Evolutionary conservation across 164 flowering plant genomes (phyloP).

Genomic region (Umbilicus rupestris): DNA sequence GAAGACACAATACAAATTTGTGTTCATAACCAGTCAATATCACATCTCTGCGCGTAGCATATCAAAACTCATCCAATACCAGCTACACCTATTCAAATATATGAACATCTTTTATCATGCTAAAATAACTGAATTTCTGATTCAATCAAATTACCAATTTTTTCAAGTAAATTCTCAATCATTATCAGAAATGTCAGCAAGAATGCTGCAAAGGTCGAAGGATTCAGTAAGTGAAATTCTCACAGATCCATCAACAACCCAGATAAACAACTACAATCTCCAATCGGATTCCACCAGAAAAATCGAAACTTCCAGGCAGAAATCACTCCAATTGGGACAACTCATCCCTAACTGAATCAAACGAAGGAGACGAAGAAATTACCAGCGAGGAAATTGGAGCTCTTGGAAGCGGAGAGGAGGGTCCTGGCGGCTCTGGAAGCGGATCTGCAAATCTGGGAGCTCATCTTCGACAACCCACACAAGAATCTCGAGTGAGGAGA

Average conservation of each 20-base stretch:
- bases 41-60: background rate
- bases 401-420: constrained; percentile 45
- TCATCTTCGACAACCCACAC: constrained; percentile 31
- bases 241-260: background rate
- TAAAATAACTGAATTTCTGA: too few relatives aligned
- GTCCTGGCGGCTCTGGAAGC: constrained; percentile 57
- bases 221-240: too few relatives aligned
- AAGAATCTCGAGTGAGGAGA: background rate
- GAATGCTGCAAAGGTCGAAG: too few relatives aligned
- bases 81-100: background rate
- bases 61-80: background rate
- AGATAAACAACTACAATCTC: background rate
- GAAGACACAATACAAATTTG: constrained; percentile 7
- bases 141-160: too few relatives aligned
- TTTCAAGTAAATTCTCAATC: too few relatives aligned
- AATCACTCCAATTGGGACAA: background rate
- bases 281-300: background rate
- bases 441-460: constrained; percentile 65
- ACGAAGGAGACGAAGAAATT: background rate
- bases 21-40: background rate
- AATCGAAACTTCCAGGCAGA: background rate
- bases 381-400: constrained; percentile 51
- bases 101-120: background rate
- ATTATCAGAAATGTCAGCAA: too few relatives aligned
- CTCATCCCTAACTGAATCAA: background rate